Evolutionary conservation across 192 early-diverging fungal genomes (phyloP), one percentile per base, ranked within the genome.

Genomic region (Coemansia sp.): DNA sequence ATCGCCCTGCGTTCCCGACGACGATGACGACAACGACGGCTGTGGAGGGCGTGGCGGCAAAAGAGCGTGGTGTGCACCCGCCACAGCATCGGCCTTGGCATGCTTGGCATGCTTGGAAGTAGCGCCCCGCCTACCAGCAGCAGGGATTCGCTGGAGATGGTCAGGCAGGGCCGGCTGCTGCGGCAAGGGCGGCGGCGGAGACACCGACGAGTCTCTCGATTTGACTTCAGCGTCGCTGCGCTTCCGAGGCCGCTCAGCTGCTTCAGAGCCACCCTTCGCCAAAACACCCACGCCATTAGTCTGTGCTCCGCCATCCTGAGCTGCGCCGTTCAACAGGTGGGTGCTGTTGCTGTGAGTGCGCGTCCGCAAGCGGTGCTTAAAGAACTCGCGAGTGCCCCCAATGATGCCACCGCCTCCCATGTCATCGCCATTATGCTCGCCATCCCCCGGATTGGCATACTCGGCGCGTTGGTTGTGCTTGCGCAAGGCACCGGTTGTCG

Each of bases 191-290:
- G 68, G 45, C 8, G 60, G 64, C 40, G 58, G 64, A 19, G 46
- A 32, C 32, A 59, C 10, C 14, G 38, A 60, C 35, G 64, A 20
- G 14, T 67, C 61, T 11, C 78, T 68, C 11, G 78, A 71, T 29
- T 81, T 81, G 0, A 81, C 73, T 15, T 82, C 79, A 6, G 54
- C 73, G 29, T 76, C 73, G 42, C 79, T 76, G n/a, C 79, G 79
- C 24, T 70, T 60, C 37, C 79, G 60, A 7, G 66, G 64, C 38
- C 64, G 70, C 60, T 64, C 57, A 22, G 8, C 32, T 6, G 35
- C n/a, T 1, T 31, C 45, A 15, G 59, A 36, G 9, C 29, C 51
- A 36, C 12, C 29, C 3, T n/a, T 54, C 10, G 32, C 37, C 22
- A 9, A 4, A 17, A 9, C 8, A 24, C 20, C 32, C 22, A 2